Evolutionary conservation across 1,284 basidiomycete species (phyloP).

Genomic region (Mrakiaceae sp.): DNA sequence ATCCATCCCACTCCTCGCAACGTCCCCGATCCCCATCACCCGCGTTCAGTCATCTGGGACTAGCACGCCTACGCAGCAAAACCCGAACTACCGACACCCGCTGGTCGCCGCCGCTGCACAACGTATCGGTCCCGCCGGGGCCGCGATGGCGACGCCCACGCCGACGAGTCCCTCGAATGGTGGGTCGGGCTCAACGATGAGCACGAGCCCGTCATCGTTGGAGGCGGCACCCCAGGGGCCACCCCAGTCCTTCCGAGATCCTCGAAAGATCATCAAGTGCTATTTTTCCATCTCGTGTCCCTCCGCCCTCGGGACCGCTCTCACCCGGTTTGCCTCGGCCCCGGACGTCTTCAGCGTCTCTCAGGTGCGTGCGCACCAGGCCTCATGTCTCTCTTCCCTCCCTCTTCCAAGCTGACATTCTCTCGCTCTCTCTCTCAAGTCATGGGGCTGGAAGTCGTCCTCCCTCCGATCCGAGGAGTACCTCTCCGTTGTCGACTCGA

Average conservation of each 20-base stretch:
- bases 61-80: neutral
- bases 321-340: constrained; percentile 71
- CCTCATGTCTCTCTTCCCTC: neutral
- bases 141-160: no score
- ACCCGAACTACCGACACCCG: no score
- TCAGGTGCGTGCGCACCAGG: constrained; percentile 22
- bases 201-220: no score
- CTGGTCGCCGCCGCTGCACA: no score
- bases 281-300: constrained; percentile 79
- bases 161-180: no score
- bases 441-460: constrained; percentile 42
- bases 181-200: no score
- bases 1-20: neutral
- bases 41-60: neutral
- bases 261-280: constrained; percentile 34
- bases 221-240: no score
- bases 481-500: constrained; percentile 22
- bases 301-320: constrained; percentile 63
- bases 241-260: neutral
- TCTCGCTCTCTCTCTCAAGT: constrained; percentile 10
- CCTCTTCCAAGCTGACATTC: no score
- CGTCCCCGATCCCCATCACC: neutral
- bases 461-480: constrained; percentile 34
- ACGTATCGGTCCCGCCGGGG: no score
- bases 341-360: constrained; percentile 71